Conservation (phyloP, 768 basidiomycete genomes). For the Leucosporidium scottii region DNA sequence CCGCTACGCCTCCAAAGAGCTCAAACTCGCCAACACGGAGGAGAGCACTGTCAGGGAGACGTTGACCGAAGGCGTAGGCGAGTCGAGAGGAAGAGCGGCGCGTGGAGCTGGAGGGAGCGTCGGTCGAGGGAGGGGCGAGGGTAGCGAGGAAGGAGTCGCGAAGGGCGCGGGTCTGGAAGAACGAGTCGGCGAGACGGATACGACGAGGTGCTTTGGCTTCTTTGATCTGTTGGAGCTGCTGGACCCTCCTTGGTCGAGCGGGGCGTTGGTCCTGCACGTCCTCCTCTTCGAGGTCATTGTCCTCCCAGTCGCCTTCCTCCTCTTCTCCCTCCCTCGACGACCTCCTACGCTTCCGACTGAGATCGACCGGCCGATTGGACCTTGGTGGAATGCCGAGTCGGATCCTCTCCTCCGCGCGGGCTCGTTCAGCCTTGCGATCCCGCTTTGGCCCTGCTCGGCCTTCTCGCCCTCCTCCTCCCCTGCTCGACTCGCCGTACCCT, state of each 20-base stretch:
- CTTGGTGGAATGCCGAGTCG: constrained; percentile 5
- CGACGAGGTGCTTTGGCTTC: not conserved
- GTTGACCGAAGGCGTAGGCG: constrained; percentile 25
- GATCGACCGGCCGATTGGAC: not conserved
- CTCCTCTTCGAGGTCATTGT: constrained; percentile 6
- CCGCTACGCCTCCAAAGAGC: constrained; percentile 11
- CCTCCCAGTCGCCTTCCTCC: not conserved
- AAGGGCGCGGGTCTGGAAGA: constrained; percentile 20
- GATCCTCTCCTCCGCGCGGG: constrained; percentile 5
- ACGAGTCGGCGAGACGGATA: constrained; percentile 17
- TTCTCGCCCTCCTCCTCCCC: not conserved
- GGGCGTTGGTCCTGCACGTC: not conserved
- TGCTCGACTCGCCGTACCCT: not conserved
- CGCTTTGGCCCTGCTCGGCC: constrained; percentile 1
- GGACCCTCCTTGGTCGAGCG: not conserved
- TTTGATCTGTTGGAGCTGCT: not conserved
- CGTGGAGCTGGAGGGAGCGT: not conserved
- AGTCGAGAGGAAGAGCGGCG: constrained; percentile 17
- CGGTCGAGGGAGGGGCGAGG: not conserved
- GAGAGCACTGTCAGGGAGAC: constrained; percentile 15
- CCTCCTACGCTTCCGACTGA: not conserved
- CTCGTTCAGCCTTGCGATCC: constrained; percentile 10
- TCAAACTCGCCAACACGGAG: constrained; percentile 12
- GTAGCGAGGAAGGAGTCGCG: constrained; percentile 19
- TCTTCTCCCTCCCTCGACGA: not conserved